Evolutionary conservation across 2,329 filamentous ascomycete genomes (phyloP).

Genomic region (Waltergamsia citrina): DNA sequence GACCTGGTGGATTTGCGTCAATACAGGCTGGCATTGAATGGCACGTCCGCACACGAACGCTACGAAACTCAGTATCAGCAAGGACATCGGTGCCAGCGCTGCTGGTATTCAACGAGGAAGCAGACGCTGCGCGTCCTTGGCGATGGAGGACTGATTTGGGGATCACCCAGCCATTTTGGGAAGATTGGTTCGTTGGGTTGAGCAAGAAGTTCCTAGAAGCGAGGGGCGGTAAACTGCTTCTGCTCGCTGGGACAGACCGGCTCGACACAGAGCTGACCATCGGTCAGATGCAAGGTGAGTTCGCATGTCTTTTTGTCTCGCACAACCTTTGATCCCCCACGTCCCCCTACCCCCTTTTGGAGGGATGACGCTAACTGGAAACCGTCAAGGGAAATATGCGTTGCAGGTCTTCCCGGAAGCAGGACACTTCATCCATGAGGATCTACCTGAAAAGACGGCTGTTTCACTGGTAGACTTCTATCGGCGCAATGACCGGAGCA

Average conservation of each 20-base stretch:
- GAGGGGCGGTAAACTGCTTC: conserved; percentile 71
- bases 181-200: conserved; percentile 83
- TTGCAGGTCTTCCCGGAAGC: conserved; percentile 90
- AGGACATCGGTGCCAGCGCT: conserved; percentile 79
- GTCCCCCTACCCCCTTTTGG: too few relatives aligned
- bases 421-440: conserved; percentile 95
- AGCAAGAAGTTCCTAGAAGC: conserved; percentile 80
- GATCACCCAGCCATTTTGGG: conserved; percentile 84
- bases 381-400: conserved; percentile 90
- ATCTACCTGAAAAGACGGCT: conserved; percentile 84
- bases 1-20: conserved; percentile 70
- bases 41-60: conserved; percentile 82
- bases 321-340: too few relatives aligned
- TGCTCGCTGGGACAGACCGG: conserved; percentile 83
- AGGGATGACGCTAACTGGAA: too few relatives aligned
- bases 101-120: conserved; percentile 40
- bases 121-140: conserved; percentile 44
- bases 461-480: conserved; percentile 83
- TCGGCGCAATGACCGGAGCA: conserved; percentile 77
- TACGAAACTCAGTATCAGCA: conserved; percentile 77
- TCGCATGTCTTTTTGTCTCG: too few relatives aligned
- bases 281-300: conserved; percentile 86
- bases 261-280: conserved; percentile 89
- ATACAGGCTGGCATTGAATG: conserved; percentile 79
- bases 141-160: conserved; percentile 79